Conservation (phyloP, 495 filamentous ascomycete species). For the Penicillium bovifimosum region DNA sequence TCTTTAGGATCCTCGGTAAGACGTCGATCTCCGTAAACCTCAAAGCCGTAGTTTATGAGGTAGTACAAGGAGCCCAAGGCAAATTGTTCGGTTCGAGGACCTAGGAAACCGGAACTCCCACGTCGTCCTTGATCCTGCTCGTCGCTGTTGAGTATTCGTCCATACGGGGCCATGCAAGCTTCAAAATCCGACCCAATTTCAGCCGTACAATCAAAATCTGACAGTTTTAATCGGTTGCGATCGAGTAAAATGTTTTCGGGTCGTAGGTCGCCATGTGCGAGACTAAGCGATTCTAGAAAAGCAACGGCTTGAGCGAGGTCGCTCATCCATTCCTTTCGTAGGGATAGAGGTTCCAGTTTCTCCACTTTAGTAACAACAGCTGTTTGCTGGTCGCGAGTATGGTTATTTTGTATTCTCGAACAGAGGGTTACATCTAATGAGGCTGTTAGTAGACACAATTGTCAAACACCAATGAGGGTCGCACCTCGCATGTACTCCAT, state of each 20-base stretch:
- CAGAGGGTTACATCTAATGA: slow-evolving; percentile 5
- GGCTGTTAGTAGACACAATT: background rate
- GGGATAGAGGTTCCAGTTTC: slow-evolving; percentile 27
- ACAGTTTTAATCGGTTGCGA: slow-evolving; percentile 22
- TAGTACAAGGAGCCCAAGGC: slow-evolving; percentile 41
- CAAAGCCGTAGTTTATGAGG: slow-evolving; percentile 34
- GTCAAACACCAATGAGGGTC: background rate
- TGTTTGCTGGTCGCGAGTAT: slow-evolving; percentile 12
- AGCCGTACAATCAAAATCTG: slow-evolving; percentile 29
- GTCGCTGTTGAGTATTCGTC: slow-evolving; percentile 23
- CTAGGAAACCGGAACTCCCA: slow-evolving; percentile 27
- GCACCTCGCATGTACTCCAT: slow-evolving; percentile 37
- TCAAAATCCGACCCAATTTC: slow-evolving; percentile 24
- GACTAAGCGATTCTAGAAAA: slow-evolving; percentile 33
- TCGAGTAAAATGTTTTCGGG: slow-evolving; percentile 29
- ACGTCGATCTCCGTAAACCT: slow-evolving; percentile 30
- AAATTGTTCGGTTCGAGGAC: slow-evolving; percentile 35
- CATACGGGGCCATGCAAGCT: slow-evolving; percentile 25
- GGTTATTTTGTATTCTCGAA: slow-evolving; percentile 9
- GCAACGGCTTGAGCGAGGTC: slow-evolving; percentile 35
- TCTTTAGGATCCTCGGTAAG: slow-evolving; percentile 28
- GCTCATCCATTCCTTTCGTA: slow-evolving; percentile 35
- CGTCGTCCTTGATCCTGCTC: slow-evolving; percentile 18
- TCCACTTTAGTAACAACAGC: slow-evolving; percentile 22
- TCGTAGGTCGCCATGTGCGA: slow-evolving; percentile 32